A percentile compares a stretch with the other conserved stretches of the same genome.
Conservation (phyloP, 192 early-diverging fungal species). For the Umbelopsis isabellina region DNA sequence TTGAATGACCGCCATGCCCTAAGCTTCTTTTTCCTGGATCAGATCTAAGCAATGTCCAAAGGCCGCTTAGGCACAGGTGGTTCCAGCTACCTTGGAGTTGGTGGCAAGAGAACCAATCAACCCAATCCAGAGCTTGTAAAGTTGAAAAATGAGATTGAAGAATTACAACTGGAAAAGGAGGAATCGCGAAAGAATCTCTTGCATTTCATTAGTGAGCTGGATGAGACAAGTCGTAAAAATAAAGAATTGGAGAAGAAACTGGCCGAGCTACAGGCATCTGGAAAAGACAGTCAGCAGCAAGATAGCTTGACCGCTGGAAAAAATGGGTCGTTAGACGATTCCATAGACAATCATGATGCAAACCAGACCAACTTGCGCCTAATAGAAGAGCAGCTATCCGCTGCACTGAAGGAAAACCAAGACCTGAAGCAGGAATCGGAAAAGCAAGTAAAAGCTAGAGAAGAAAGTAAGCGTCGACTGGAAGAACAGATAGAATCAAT, state of each 20-base stretch:
- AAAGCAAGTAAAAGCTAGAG: neutral
- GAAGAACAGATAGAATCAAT: neutral
- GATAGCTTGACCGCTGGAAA: neutral
- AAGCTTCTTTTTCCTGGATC: neutral
- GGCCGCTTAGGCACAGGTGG: slow-evolving; percentile 14
- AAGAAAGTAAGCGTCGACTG: neutral
- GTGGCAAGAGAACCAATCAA: slow-evolving; percentile 7
- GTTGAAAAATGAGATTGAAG: slow-evolving; percentile 37
- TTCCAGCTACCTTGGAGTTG: neutral
- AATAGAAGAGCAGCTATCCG: neutral
- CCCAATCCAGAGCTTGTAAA: neutral
- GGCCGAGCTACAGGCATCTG: neutral
- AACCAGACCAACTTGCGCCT: neutral
- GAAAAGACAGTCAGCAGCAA: neutral
- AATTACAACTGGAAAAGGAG: slow-evolving; percentile 36
- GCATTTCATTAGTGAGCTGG: slow-evolving; percentile 30
- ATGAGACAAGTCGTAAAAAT: slow-evolving; percentile 27
- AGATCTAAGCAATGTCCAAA: slow-evolving; percentile 7
- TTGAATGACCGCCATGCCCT: slow-evolving; percentile 12
- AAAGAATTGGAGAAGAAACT: neutral
- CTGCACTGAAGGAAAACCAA: neutral
- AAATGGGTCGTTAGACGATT: neutral
- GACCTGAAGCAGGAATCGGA: neutral
- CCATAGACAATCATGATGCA: neutral
- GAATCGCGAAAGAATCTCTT: slow-evolving; percentile 35